Percentiles rank a stretch among this genome's conserved stretches.
phyloP scores from a whole-genome alignment of 305 asterid genomes.

The Striga hermonthica region DNA sequence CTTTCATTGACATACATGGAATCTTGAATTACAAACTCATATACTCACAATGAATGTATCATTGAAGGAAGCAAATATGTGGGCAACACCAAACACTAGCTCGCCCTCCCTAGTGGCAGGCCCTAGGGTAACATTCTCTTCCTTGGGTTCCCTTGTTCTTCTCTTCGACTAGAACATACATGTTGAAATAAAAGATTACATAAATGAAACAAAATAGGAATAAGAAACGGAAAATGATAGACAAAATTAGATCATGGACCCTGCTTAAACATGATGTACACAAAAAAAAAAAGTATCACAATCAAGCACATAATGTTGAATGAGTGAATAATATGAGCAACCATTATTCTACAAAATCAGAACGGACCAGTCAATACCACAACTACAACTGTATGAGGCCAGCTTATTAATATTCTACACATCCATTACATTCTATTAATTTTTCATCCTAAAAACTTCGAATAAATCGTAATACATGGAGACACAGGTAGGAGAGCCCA shows the following conservation, averaged over 20 bases:
- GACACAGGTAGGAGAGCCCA: not conserved
- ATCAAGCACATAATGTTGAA: not conserved
- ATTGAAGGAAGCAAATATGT: conserved; percentile 55
- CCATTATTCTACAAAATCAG: not conserved
- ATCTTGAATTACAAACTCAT: not conserved
- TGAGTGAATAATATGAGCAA: not conserved
- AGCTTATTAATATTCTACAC: not conserved
- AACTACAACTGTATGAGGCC: not conserved
- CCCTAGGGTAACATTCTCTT: conserved; percentile 48
- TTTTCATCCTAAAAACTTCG: not conserved
- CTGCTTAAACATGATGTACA: not conserved
- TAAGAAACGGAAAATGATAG: not conserved
- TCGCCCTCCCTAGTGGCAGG: conserved; percentile 51
- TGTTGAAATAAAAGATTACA: not conserved
- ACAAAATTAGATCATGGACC: not conserved
- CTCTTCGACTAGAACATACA: conserved; percentile 38
- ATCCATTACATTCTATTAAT: not conserved
- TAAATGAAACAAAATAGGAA: not conserved
- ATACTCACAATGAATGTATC: conserved; percentile 54
- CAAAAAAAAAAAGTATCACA: not conserved
- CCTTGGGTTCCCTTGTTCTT: conserved; percentile 53
- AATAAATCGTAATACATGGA: not conserved
- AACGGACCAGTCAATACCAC: not conserved
- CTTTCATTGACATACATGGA: not conserved
- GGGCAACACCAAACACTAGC: conserved; percentile 46